Percentiles rank a stretch among this genome's conserved stretches.
These are phyloP conservation scores for Neurospora sp. DNA, from an alignment of 495 filamentous ascomycete species.

Conservation along the genomic window DNA sequence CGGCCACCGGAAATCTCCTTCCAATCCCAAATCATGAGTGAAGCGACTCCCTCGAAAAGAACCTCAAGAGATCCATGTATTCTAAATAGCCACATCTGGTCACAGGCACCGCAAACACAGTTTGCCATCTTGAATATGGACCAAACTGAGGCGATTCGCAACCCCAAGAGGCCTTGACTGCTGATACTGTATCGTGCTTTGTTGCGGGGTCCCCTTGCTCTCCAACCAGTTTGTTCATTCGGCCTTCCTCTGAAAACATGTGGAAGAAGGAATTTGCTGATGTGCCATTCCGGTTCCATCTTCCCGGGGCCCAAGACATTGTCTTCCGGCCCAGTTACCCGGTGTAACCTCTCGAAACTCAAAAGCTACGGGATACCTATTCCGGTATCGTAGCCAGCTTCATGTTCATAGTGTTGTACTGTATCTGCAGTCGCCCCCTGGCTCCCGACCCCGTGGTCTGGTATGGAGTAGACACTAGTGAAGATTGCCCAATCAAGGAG, in stretches of 20 bases:
- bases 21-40: background rate
- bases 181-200: background rate
- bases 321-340: background rate
- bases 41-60: background rate
- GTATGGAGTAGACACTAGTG: background rate
- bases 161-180: background rate
- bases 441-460: background rate
- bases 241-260: background rate
- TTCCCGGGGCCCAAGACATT: background rate
- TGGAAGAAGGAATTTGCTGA: background rate
- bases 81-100: background rate
- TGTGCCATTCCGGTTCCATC: background rate
- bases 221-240: background rate
- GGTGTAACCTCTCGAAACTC: background rate
- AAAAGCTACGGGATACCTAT: background rate
- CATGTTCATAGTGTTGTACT: background rate
- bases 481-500: background rate
- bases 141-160: background rate
- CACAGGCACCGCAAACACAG: background rate
- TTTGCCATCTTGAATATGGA: background rate
- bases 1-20: background rate
- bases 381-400: background rate
- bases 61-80: background rate
- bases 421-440: background rate
- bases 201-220: too few species aligned